Base-by-base conservation (phyloP, 2,329 filamentous ascomycete genomes). In the Curvularia sp. region DNA sequence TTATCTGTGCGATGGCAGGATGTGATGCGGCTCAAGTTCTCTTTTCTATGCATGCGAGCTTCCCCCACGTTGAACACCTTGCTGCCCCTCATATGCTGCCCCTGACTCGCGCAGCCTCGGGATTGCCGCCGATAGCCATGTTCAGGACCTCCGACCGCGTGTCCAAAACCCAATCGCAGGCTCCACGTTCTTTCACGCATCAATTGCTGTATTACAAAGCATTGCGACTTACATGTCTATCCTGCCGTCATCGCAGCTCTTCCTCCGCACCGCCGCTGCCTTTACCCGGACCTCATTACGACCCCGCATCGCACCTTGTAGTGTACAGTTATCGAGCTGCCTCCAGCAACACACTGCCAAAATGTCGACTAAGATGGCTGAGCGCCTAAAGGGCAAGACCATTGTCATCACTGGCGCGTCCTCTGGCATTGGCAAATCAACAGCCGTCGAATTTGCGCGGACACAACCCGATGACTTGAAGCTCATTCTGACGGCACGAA, bases 321-420 rank as follows among this genome's bases (percentile, higher is more conserved):
- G 46, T 51, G 35, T 20, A 38, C 56, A 55, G 18, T 47, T 58
- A 47, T 39, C 61, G n/a, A 54, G 18, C 48, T 39, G 55, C 53
- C 38, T 64, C 13, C 64, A 60, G 26, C 60, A 55, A 50, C 63
- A 66, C 3, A 54, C 65, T 41, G 60, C 83, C 70, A 85, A 78
- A 57, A 89, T 89, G 86, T 85, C 91, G 43, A 86, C 91, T 39
- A 87, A 89, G 73, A 88, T 90, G 80, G 85, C 85, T 63, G 90
- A 92, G 78, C 93, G 94, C 81, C 91, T 99, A 60, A 85, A 90
- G 72, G 93, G 93, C 85, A 98, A 98, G 82, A 98, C 93, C 4
- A 83, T 98, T 58, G 79, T 98, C 57, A 86, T 99, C 63, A 98
- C 95, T 5, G 95, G 95, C 56, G 95, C 95, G 31, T 95, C 90